Percentiles rank a stretch among this genome's conserved stretches.
phyloP scores from a whole-genome alignment of 2,329 filamentous ascomycete genomes.

The Penicillium sp. region DNA sequence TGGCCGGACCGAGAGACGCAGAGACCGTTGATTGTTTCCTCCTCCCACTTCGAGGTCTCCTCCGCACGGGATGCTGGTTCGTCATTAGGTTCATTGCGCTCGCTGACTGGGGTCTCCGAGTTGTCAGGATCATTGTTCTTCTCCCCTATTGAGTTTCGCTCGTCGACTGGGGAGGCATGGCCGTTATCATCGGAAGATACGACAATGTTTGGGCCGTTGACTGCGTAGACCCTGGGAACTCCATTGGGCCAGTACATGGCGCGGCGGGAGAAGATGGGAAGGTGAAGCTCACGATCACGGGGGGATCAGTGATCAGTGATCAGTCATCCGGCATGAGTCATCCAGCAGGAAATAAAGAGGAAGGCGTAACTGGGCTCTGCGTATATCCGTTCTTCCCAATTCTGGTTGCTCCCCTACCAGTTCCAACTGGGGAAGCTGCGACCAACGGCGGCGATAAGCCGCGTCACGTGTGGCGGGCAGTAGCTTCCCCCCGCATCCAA shows the following conservation, averaged over 20 bases:
- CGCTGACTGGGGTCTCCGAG: background rate
- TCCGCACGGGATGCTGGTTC: constrained; percentile 30
- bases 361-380: background rate
- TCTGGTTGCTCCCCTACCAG: too few species aligned
- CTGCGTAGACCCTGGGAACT: constrained; percentile 53
- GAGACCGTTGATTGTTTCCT: constrained; percentile 73
- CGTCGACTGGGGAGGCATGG: constrained; percentile 20
- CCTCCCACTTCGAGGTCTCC: constrained; percentile 48
- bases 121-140: constrained; percentile 16
- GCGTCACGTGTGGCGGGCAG: constrained; percentile 27
- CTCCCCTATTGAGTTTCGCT: constrained; percentile 32
- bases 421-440: background rate
- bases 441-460: constrained; percentile 26
- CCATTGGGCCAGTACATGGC: constrained; percentile 57
- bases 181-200: constrained; percentile 29
- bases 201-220: constrained; percentile 48
- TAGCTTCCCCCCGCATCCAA: constrained; percentile 26
- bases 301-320: too few species aligned
- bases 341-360: constrained; percentile 1
- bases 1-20: constrained; percentile 79
- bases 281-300: too few species aligned
- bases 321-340: background rate
- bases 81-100: constrained; percentile 8
- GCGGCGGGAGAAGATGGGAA: constrained; percentile 31
- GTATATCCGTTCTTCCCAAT: background rate